phyloP scores from a whole-genome alignment of 2,329 filamentous ascomycete genomes.

The Fusarium armeniacum region DNA sequence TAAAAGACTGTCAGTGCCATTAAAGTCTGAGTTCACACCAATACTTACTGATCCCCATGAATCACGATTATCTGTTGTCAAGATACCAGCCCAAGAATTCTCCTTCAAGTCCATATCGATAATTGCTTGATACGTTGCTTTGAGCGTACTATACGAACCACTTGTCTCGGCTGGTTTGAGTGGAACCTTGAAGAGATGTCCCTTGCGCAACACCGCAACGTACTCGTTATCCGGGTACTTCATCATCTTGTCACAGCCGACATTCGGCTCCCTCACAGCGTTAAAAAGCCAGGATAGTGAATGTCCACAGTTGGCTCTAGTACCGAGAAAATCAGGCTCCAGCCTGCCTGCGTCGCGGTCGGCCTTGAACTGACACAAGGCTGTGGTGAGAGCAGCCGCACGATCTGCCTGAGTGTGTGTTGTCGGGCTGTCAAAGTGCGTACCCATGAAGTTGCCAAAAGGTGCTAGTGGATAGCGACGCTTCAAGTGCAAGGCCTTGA shows the following conservation, averaged over 20 bases:
- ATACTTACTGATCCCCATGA: conserved; percentile 11
- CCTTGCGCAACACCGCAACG: conserved; percentile 5
- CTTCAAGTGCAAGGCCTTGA: conserved; percentile 13
- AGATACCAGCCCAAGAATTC: conserved; percentile 7
- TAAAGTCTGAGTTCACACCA: rapidly evolving
- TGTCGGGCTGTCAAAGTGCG: conserved; percentile 2
- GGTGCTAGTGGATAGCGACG: conserved; percentile 18
- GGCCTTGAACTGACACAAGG: conserved; percentile 10
- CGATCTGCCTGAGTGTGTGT: conserved; percentile 7
- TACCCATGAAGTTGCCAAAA: conserved; percentile 14
- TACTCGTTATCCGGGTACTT: conserved; percentile 10
- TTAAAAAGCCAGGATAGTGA: conserved; percentile 19
- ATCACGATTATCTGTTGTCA: conserved; percentile 20
- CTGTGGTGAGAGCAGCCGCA: conserved; percentile 8
- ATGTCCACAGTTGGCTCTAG: conserved; percentile 5
- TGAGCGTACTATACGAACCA: conserved; percentile 4
- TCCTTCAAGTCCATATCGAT: conserved; percentile 5
- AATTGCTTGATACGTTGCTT: conserved; percentile 3
- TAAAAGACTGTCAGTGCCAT: background rate
- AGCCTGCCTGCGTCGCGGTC: conserved; percentile 4
- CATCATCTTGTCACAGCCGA: conserved; percentile 23
- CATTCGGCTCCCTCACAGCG: conserved; percentile 13
- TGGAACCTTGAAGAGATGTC: conserved; percentile 11
- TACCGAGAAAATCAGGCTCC: conserved; percentile 9
- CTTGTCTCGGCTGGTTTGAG: background rate